Conservation (phyloP, 768 basidiomycete genomes). For the Rhodotorula babjevae region DNA sequence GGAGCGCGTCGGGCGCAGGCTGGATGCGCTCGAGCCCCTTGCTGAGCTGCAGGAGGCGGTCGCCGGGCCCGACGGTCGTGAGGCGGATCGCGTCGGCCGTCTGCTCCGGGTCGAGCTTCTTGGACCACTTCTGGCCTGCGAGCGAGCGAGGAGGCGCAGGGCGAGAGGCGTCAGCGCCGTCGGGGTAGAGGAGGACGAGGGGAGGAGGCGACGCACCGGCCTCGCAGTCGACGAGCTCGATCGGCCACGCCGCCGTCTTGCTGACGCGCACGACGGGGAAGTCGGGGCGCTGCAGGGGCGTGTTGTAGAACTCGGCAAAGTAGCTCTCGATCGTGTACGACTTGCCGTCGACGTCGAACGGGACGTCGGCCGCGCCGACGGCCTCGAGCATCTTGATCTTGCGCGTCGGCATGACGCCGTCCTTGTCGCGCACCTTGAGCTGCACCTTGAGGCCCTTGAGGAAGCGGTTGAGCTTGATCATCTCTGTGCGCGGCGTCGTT, state of each 20-base stretch:
- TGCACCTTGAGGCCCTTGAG: constrained; percentile 12
- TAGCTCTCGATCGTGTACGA: constrained; percentile 6
- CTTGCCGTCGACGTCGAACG: constrained; percentile 2
- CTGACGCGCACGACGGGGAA: constrained; percentile 30
- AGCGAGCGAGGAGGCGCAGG: too few species aligned
- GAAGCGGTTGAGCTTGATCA: constrained; percentile 6
- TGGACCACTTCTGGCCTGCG: constrained; percentile 11
- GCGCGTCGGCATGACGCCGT: constrained; percentile 1
- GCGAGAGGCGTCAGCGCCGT: too few species aligned
- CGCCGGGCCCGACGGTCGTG: constrained; percentile 9
- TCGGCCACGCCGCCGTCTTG: constrained; percentile 18
- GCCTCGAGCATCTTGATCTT: constrained; percentile 5
- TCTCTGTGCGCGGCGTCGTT: background rate
- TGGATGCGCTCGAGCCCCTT: constrained; percentile 1
- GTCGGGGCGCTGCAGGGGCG: constrained; percentile 21
- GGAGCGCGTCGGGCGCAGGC: background rate
- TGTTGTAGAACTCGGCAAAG: constrained; percentile 23
- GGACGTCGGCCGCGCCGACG: background rate
- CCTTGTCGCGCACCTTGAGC: constrained; percentile 18
- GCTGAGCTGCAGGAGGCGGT: background rate
- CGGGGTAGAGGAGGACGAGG: background rate
- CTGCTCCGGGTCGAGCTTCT: constrained; percentile 24
- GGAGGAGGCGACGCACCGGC: background rate
- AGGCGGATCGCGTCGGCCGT: constrained; percentile 10
- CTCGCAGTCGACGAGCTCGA: constrained; percentile 13